A percentile compares a stretch with the other conserved stretches of the same genome.
These are phyloP conservation scores for Epichloe uncinata DNA, from an alignment of 2,329 filamentous ascomycete species.

Conservation along the genomic window DNA sequence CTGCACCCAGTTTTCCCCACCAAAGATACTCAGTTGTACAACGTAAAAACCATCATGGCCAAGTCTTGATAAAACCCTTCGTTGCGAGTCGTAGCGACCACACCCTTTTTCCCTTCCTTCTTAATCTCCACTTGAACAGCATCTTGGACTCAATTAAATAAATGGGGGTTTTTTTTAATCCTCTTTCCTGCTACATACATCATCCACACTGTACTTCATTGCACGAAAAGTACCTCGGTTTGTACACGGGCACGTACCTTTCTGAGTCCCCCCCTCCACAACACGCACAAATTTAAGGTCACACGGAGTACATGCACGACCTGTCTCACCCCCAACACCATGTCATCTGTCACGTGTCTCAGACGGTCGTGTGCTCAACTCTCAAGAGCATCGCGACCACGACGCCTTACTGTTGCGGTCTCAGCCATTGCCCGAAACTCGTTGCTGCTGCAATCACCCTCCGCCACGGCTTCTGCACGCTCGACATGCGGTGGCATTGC, in stretches of 20 bases:
- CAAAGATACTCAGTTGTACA: slow-evolving; percentile 48
- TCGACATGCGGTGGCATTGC: slow-evolving; percentile 1
- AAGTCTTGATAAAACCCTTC: slow-evolving; percentile 30
- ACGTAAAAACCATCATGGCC: slow-evolving; percentile 52
- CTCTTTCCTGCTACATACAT: no score
- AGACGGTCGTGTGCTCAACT: slow-evolving; percentile 2
- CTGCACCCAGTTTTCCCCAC: no score
- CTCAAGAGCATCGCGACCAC: not conserved
- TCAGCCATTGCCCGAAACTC: not conserved
- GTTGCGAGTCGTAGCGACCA: slow-evolving; percentile 1
- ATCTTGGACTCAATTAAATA: not conserved
- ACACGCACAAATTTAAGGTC: not conserved
- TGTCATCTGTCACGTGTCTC: slow-evolving; percentile 7
- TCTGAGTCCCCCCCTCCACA: not conserved
- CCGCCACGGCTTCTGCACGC: not conserved
- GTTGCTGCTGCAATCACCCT: slow-evolving; percentile 6
- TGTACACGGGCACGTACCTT: not conserved
- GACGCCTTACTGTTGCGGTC: slow-evolving; percentile 7
- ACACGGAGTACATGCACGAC: not conserved
- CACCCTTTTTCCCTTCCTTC: not conserved
- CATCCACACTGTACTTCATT: no score
- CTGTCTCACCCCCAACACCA: not conserved
- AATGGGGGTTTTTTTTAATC: no score
- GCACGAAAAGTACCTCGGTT: not conserved
- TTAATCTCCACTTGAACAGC: no score